Percentiles rank a stretch among this genome's conserved stretches.
These are phyloP conservation scores for Mycena haematopus DNA, from an alignment of 768 basidiomycete species.

Conservation along the genomic window DNA sequence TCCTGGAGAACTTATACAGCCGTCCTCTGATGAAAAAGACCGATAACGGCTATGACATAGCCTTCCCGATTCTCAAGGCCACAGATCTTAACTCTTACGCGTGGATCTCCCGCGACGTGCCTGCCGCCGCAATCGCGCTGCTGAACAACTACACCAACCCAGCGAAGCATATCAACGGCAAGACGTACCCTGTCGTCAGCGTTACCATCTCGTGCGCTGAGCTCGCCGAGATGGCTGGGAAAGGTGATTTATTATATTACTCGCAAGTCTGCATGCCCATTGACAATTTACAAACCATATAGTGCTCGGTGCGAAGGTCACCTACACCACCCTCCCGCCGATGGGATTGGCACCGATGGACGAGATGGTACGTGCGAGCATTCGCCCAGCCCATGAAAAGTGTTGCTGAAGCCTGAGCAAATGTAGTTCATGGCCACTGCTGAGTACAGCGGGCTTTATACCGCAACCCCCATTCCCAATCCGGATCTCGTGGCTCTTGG, in stretches of 20 bases:
- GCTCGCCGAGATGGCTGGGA: background rate
- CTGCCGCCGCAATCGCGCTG: conserved; percentile 4
- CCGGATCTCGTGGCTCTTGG: too few species aligned
- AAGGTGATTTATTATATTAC: background rate
- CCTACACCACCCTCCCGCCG: too few species aligned
- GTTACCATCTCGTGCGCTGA: background rate
- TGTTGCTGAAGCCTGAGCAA: too few species aligned
- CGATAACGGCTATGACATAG: background rate
- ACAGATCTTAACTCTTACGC: background rate
- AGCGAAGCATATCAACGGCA: conserved; percentile 3
- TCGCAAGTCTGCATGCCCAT: background rate
- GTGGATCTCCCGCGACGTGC: conserved; percentile 8
- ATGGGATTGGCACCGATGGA: too few species aligned
- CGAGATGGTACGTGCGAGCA: too few species aligned
- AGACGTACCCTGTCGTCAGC: conserved; percentile 10
- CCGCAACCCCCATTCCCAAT: too few species aligned
- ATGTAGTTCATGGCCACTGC: too few species aligned
- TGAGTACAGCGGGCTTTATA: too few species aligned
- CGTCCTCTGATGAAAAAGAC: background rate
- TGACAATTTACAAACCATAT: background rate
- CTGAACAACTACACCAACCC: conserved; percentile 14
- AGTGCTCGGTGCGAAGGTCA: too few species aligned
- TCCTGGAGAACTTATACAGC: conserved; percentile 9
- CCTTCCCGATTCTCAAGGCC: background rate
- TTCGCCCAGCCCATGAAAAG: too few species aligned